phyloP scores from a whole-genome alignment of 2,329 filamentous ascomycete genomes.

The Hypoxylon sp. region DNA sequence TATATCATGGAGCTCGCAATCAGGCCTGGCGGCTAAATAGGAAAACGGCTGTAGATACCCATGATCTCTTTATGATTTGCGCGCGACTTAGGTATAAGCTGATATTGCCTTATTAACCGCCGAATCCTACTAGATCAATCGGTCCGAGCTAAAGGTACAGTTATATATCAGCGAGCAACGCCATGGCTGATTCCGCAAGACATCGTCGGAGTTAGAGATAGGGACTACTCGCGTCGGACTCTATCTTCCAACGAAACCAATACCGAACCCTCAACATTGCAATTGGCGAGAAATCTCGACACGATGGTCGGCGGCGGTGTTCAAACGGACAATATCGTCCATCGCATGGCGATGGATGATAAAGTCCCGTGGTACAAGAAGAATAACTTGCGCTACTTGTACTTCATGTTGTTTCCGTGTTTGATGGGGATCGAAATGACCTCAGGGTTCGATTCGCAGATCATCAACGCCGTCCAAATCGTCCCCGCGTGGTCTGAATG shows the following conservation, averaged over 20 bases:
- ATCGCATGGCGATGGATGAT: slow-evolving; percentile 58
- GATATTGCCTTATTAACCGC: slow-evolving; percentile 49
- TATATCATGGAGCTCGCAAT: slow-evolving; percentile 33
- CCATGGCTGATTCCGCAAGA: slow-evolving; percentile 22
- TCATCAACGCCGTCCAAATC: slow-evolving; percentile 57
- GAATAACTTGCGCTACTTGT: slow-evolving; percentile 65
- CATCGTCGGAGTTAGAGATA: slow-evolving; percentile 13
- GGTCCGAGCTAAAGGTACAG: slow-evolving; percentile 35
- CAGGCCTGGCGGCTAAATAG: slow-evolving; percentile 50
- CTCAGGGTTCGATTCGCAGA: slow-evolving; percentile 65
- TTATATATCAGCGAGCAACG: slow-evolving; percentile 42
- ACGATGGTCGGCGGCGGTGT: slow-evolving; percentile 47
- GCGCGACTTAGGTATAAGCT: slow-evolving; percentile 34
- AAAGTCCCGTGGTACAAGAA: slow-evolving; percentile 67
- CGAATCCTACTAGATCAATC: slow-evolving; percentile 44
- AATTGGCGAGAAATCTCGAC: slow-evolving; percentile 19
- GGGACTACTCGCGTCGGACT: slow-evolving; percentile 25
- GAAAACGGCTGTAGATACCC: slow-evolving; percentile 40
- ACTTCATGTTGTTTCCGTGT: slow-evolving; percentile 67
- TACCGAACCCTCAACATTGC: not conserved
- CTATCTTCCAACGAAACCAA: slow-evolving; percentile 1
- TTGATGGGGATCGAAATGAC: slow-evolving; percentile 72
- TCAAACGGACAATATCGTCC: slow-evolving; percentile 52
- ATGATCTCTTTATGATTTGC: slow-evolving; percentile 39
- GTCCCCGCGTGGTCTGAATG: slow-evolving; percentile 54